Conservation (phyloP, 768 basidiomycete genomes). For the Collybiopsis luxurians region DNA sequence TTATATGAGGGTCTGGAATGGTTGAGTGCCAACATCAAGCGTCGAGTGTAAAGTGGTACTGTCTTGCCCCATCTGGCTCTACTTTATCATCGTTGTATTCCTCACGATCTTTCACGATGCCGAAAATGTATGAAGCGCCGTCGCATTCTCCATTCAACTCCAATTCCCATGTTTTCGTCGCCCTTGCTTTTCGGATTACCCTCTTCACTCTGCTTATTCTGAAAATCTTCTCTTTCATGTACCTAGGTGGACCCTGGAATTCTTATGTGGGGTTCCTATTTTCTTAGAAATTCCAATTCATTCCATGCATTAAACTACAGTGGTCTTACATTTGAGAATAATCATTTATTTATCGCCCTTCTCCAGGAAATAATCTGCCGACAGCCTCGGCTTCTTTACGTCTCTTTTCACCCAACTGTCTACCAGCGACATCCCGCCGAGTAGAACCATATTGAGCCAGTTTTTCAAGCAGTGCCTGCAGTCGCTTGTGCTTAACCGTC, state of each 20-base stretch:
- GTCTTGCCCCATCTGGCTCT: constrained; percentile 30
- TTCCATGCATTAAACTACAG: neutral
- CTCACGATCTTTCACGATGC: constrained; percentile 60
- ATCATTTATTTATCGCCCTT: constrained; percentile 43
- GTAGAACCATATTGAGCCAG: constrained; percentile 64
- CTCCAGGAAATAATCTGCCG: constrained; percentile 70
- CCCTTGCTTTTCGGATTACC: constrained; percentile 14
- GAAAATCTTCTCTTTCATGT: constrained; percentile 7
- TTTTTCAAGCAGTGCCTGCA: constrained; percentile 78
- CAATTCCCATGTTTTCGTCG: constrained; percentile 27
- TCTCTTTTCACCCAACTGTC: constrained; percentile 69
- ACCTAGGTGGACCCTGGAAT: constrained; percentile 3
- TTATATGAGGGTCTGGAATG: constrained; percentile 98
- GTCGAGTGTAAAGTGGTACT: constrained; percentile 61
- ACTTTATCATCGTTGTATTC: constrained; percentile 51
- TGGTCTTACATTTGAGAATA: neutral
- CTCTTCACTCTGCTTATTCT: constrained; percentile 15
- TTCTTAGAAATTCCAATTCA: constrained; percentile 3
- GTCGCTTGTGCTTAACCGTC: constrained; percentile 64
- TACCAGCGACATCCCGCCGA: constrained; percentile 54
- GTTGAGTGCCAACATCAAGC: constrained; percentile 90
- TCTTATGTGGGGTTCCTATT: constrained; percentile 1
- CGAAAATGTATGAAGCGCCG: constrained; percentile 50
- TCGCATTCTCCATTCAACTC: constrained; percentile 35
- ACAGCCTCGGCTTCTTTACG: constrained; percentile 78